Percentiles rank a stretch among this genome's conserved stretches.
These are phyloP conservation scores for Limnanthes douglasii DNA, from an alignment of 345 rosid genomes.

Conservation along the genomic window DNA sequence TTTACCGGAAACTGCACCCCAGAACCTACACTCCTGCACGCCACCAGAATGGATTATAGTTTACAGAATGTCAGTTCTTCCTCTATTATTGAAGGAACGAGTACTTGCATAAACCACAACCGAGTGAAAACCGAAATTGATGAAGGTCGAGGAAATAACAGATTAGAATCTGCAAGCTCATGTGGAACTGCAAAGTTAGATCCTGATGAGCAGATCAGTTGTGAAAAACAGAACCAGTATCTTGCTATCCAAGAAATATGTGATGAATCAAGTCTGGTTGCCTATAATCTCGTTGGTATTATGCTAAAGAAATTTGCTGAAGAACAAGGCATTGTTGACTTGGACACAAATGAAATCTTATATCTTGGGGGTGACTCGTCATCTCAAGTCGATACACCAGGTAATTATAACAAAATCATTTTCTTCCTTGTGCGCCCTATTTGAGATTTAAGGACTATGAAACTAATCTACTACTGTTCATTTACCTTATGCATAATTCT, in stretches of 20 bases:
- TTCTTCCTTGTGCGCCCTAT: too few species aligned
- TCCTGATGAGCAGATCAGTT: constrained; percentile 10
- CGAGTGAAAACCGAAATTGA: constrained; percentile 12
- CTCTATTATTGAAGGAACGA: constrained; percentile 13
- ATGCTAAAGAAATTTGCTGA: constrained; percentile 33
- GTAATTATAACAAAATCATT: too few species aligned
- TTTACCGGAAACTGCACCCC: constrained; percentile 6
- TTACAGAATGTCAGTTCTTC: too few species aligned
- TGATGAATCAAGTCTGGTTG: constrained; percentile 56
- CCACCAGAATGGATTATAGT: constrained; percentile 10
- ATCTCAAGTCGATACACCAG: constrained; percentile 16
- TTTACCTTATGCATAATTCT: too few species aligned
- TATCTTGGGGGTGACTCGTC: constrained; percentile 33
- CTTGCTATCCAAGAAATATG: constrained; percentile 60
- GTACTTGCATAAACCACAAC: constrained; percentile 5
- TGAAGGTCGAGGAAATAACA: constrained; percentile 13
- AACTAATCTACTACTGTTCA: too few species aligned
- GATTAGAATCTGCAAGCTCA: constrained; percentile 10
- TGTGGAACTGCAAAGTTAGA: constrained; percentile 10
- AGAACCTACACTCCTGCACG: constrained; percentile 12
- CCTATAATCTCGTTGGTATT: constrained; percentile 48
- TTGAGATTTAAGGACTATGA: too few species aligned
- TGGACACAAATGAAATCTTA: constrained; percentile 17
- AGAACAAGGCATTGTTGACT: constrained; percentile 22
- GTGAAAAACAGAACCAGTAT: constrained; percentile 27